phyloP scores from a whole-genome alignment of 2,329 filamentous ascomycete species.

The Penicillium sp. region DNA sequence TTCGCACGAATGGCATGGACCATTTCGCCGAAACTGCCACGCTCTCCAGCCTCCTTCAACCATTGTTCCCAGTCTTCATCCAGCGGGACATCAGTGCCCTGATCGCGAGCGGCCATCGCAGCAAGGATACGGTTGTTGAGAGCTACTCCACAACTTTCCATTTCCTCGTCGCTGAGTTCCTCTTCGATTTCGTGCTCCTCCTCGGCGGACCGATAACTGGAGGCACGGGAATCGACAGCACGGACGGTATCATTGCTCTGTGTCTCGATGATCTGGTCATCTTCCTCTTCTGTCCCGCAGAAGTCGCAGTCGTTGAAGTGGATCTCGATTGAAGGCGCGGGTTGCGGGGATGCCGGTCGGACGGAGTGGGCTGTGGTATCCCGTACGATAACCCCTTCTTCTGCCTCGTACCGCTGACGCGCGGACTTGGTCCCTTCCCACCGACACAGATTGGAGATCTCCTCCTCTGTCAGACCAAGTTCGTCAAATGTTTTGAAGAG shows the following conservation, averaged over 20 bases:
- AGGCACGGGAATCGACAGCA: slow-evolving; percentile 21
- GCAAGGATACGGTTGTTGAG: slow-evolving; percentile 54
- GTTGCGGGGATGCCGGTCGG: slow-evolving; percentile 48
- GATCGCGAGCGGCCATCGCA: slow-evolving; percentile 54
- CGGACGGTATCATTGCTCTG: slow-evolving; percentile 26
- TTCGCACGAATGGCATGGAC: slow-evolving; percentile 41
- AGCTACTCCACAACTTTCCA: slow-evolving; percentile 53
- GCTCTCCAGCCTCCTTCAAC: slow-evolving; percentile 57
- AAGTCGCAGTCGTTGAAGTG: slow-evolving; percentile 33
- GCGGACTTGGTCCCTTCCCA: slow-evolving; percentile 56
- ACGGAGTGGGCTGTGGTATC: slow-evolving; percentile 64
- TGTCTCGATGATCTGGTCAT: slow-evolving; percentile 26
- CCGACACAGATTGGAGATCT: slow-evolving; percentile 62
- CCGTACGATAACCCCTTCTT: slow-evolving; percentile 58
- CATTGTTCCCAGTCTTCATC: slow-evolving; percentile 58
- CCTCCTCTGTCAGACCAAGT: slow-evolving; percentile 57
- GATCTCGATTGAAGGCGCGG: slow-evolving; percentile 33
- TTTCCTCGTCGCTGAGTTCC: slow-evolving; percentile 47
- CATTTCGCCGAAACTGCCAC: slow-evolving; percentile 47
- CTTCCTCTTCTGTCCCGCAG: slow-evolving; percentile 26
- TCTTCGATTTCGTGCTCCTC: slow-evolving; percentile 38
- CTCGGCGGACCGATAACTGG: slow-evolving; percentile 27
- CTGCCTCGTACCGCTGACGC: slow-evolving; percentile 49
- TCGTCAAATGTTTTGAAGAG: slow-evolving; percentile 63
- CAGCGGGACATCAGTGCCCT: slow-evolving; percentile 47